Evolutionary conservation across 805 yeast genomes (phyloP).

Genomic region (Candida sithepensis): DNA sequence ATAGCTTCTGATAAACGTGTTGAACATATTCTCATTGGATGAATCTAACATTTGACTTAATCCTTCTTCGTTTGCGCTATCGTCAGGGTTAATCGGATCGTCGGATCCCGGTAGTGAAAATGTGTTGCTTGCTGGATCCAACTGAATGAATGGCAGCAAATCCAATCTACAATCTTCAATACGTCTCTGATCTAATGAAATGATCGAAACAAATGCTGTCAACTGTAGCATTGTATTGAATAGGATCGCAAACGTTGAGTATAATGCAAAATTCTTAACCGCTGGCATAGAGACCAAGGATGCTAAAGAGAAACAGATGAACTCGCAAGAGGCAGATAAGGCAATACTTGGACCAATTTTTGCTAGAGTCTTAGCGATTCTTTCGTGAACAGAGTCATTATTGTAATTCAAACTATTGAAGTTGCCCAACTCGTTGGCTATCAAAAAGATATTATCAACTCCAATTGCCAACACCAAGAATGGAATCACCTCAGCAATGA

Average conservation of each 20-base stretch:
- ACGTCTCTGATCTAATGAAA: conserved; percentile 64
- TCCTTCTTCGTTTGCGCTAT: conserved; percentile 14
- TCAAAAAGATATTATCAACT: conserved; percentile 88
- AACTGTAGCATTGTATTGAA: conserved; percentile 75
- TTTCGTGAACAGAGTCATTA: conserved; percentile 47
- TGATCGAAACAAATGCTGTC: conserved; percentile 73
- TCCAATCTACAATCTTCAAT: conserved; percentile 59
- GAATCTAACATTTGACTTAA: conserved; percentile 22
- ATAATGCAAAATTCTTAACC: conserved; percentile 86
- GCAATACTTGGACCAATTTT: conserved; percentile 85
- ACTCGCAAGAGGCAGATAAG: conserved; percentile 72
- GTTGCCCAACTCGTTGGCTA: conserved; percentile 71
- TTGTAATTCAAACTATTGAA: conserved; percentile 38
- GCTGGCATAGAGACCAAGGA: conserved; percentile 92
- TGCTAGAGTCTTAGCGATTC: conserved; percentile 63
- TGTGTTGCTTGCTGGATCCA: conserved; percentile 5
- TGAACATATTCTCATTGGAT: conserved; percentile 30
- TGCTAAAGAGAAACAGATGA: conserved; percentile 76
- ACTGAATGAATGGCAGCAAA: conserved; percentile 52
- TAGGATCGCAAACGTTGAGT: conserved; percentile 81
- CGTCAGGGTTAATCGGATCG: conserved; percentile 7
- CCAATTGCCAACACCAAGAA: conserved; percentile 91
- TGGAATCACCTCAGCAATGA: conserved; percentile 96
- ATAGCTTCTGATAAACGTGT: conserved; percentile 38
- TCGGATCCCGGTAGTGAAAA: conserved; percentile 14